Evolutionary conservation across 495 filamentous ascomycete genomes (phyloP).

Genomic region (Penicillium angulare): DNA sequence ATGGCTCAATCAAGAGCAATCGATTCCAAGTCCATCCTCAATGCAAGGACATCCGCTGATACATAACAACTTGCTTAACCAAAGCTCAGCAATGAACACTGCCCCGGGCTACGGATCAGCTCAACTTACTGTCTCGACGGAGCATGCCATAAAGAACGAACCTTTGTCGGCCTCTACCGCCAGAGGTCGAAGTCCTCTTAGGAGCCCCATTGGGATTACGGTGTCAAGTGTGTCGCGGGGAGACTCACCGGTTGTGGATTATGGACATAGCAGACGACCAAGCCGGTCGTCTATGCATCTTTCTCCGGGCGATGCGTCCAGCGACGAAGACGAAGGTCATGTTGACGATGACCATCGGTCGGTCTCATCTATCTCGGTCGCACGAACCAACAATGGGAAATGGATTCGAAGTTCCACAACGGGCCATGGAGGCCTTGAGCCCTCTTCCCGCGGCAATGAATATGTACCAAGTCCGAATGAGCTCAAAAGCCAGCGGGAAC

Average conservation of each 20-base stretch:
- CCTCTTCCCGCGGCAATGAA: conserved; percentile 34
- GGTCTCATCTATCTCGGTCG: conserved; percentile 15
- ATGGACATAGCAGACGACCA: conserved; percentile 21
- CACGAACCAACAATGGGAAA: conserved; percentile 29
- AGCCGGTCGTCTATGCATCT: conserved; percentile 42
- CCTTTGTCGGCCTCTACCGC: conserved; percentile 17
- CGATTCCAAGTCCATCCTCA: conserved; percentile 10
- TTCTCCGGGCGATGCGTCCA: conserved; percentile 31
- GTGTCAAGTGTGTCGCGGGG: conserved; percentile 46
- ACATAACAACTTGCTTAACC: not conserved
- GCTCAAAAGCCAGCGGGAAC: conserved; percentile 36
- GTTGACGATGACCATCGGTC: conserved; percentile 17
- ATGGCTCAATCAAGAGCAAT: conserved; percentile 10
- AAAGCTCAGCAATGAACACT: not conserved
- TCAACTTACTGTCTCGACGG: conserved; percentile 11
- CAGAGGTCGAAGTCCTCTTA: conserved; percentile 42
- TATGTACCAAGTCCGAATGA: conserved; percentile 47
- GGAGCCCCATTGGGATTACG: conserved; percentile 40
- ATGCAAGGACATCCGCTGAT: not conserved
- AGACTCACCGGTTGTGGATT: conserved; percentile 44
- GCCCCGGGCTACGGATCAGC: conserved; percentile 10
- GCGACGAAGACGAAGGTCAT: conserved; percentile 30
- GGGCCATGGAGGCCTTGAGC: conserved; percentile 41
- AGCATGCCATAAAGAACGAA: conserved; percentile 17
- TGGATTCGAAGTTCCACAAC: conserved; percentile 32